These are phyloP conservation scores for Saccharomyces uvarum DNA, from an alignment of 1,139 yeast species.

Conservation along the genomic window DNA sequence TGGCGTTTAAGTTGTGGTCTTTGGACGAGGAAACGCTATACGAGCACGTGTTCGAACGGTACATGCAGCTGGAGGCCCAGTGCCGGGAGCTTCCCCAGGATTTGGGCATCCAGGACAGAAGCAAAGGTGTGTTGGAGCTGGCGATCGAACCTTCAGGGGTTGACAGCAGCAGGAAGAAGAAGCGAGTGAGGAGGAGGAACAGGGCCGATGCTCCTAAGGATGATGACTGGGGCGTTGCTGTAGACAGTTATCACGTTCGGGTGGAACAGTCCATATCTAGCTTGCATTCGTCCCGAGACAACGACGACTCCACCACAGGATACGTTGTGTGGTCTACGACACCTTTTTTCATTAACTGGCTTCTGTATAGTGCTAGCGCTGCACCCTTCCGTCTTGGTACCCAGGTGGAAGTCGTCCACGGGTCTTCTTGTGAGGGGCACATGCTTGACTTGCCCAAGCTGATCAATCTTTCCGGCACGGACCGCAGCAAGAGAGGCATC, in stretches of 20 bases:
- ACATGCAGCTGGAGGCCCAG: conserved; percentile 19
- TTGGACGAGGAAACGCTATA: conserved; percentile 23
- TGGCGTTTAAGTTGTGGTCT: conserved; percentile 7
- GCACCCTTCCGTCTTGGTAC: conserved; percentile 15
- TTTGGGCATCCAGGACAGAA: conserved; percentile 25
- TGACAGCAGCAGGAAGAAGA: conserved; percentile 3
- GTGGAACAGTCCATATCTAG: conserved; percentile 26
- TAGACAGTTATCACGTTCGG: conserved; percentile 13
- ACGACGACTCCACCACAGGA: conserved; percentile 32
- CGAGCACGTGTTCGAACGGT: conserved; percentile 30
- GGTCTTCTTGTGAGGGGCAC: background rate
- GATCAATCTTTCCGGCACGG: conserved; percentile 3
- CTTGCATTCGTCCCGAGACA: conserved; percentile 24
- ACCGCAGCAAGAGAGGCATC: conserved; percentile 10
- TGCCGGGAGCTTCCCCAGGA: conserved; percentile 26
- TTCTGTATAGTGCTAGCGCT: conserved; percentile 22
- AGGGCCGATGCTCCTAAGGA: background rate
- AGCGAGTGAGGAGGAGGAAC: background rate
- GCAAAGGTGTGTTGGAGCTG: conserved; percentile 10
- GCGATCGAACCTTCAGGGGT: conserved; percentile 14
- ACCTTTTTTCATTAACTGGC: conserved; percentile 28
- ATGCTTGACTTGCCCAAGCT: conserved; percentile 4
- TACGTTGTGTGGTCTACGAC: conserved; percentile 32
- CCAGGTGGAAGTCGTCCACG: conserved; percentile 2
- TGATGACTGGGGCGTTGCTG: background rate